A percentile compares a stretch with the other conserved stretches of the same genome.
Evolutionary conservation across 129 eudicot genomes (phyloP).

Genomic region (Ambrosia trifida): DNA sequence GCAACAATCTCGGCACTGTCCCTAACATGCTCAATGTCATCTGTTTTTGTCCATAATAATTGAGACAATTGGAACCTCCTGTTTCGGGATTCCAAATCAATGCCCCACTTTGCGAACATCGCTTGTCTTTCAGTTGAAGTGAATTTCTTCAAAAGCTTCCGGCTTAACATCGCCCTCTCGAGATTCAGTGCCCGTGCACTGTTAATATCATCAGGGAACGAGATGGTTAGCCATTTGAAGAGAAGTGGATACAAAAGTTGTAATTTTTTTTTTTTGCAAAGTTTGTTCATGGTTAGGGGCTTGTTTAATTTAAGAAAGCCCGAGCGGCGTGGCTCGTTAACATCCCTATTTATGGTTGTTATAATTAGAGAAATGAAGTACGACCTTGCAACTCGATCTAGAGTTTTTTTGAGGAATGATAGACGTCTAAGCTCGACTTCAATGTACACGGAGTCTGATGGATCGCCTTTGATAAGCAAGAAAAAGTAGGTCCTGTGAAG

Average conservation of each 20-base stretch:
- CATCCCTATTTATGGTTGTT: background rate
- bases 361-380: slow-evolving; percentile 16
- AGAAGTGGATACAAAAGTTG: background rate
- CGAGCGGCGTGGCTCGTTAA: no score
- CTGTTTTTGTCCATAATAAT: slow-evolving; percentile 56
- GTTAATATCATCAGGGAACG: slow-evolving; percentile 20
- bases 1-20: slow-evolving; percentile 84
- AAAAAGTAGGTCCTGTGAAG: slow-evolving; percentile 83
- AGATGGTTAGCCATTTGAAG: slow-evolving; percentile 11
- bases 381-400: slow-evolving; percentile 58
- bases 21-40: slow-evolving; percentile 53
- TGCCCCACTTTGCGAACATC: slow-evolving; percentile 65
- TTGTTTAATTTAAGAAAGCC: no score
- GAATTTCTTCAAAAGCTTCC: slow-evolving; percentile 52
- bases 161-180: slow-evolving; percentile 66
- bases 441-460: slow-evolving; percentile 81
- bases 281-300: background rate
- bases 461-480: slow-evolving; percentile 85
- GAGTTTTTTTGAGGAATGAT: slow-evolving; percentile 60
- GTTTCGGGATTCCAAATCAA: slow-evolving; percentile 54
- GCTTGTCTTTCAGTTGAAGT: slow-evolving; percentile 56
- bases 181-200: slow-evolving; percentile 57
- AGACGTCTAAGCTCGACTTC: slow-evolving; percentile 92
- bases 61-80: slow-evolving; percentile 64
- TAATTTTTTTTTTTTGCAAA: background rate